phyloP scores from a whole-genome alignment of 2,329 filamentous ascomycete species.

The Penicillium sp. region DNA sequence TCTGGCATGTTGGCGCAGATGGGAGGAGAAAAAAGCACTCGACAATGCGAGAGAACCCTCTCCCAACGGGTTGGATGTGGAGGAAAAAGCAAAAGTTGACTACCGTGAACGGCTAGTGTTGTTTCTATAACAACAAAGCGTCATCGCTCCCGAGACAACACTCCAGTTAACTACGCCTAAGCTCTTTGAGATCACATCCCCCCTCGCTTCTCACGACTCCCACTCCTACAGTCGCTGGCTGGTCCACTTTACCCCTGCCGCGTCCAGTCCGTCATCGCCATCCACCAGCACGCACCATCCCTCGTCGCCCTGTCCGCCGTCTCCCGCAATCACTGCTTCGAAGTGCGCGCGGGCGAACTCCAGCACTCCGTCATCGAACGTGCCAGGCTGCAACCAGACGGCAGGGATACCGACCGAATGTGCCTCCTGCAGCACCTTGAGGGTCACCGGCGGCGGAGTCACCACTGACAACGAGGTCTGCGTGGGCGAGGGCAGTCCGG shows the following conservation, averaged over 20 bases:
- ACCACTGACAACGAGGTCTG: constrained; percentile 80
- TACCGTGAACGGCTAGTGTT: not conserved
- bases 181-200: too few relatives aligned
- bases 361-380: constrained; percentile 73
- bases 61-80: constrained; percentile 2
- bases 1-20: constrained; percentile 22
- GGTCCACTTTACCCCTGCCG: constrained; percentile 55
- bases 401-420: constrained; percentile 68
- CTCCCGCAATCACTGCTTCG: constrained; percentile 63
- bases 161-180: too few relatives aligned
- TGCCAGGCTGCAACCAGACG: constrained; percentile 89
- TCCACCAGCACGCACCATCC: constrained; percentile 89
- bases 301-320: constrained; percentile 64
- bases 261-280: constrained; percentile 60
- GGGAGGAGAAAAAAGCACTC: not conserved
- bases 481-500: constrained; percentile 61
- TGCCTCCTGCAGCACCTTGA: constrained; percentile 72
- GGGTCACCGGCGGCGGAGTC: constrained; percentile 76
- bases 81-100: constrained; percentile 2
- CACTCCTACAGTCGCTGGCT: constrained; percentile 40
- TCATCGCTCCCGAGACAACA: not conserved
- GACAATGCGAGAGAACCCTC: not conserved
- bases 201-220: constrained; percentile 5
- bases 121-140: constrained; percentile 8
- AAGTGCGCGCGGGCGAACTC: constrained; percentile 68